Evolutionary conservation across 306 rosid species (phyloP).

Genomic region (Prunus armeniaca): DNA sequence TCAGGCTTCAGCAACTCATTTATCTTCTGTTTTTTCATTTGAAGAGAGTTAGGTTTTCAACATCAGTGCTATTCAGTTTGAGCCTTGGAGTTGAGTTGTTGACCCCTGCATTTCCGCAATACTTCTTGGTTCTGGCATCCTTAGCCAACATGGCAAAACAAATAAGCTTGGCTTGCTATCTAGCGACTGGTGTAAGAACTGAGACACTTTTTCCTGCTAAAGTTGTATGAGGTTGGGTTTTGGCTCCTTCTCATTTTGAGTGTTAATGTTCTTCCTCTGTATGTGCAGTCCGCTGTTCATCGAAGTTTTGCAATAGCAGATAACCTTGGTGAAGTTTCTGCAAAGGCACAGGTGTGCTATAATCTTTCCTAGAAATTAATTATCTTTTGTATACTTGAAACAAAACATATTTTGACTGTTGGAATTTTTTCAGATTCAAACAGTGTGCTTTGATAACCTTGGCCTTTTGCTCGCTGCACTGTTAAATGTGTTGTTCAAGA

Average conservation of each 20-base stretch:
- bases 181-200: conserved; percentile 74
- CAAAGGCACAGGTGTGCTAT: conserved; percentile 82
- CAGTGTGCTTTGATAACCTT: conserved; percentile 92
- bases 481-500: conserved; percentile 55
- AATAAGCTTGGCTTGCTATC: conserved; percentile 85
- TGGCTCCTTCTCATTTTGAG: conserved; percentile 5
- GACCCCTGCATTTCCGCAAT: conserved; percentile 69
- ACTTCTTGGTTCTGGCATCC: conserved; percentile 83
- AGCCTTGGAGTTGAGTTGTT: conserved; percentile 89
- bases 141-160: conserved; percentile 88
- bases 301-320: conserved; percentile 87
- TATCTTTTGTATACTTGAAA: not conserved
- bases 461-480: conserved; percentile 81
- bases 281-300: conserved; percentile 77
- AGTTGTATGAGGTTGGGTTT: not conserved
- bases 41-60: conserved; percentile 87
- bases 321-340: conserved; percentile 92
- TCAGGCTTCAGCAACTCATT: conserved; percentile 18
- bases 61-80: conserved; percentile 68
- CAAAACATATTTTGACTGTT: conserved; percentile 8
- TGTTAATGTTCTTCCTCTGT: conserved; percentile 24
- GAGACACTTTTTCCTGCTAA: not conserved
- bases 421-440: conserved; percentile 67
- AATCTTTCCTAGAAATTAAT: not conserved
- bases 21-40: conserved; percentile 22